phyloP scores from a whole-genome alignment of 2,329 filamentous ascomycete genomes.

The Calycina herbarum region DNA sequence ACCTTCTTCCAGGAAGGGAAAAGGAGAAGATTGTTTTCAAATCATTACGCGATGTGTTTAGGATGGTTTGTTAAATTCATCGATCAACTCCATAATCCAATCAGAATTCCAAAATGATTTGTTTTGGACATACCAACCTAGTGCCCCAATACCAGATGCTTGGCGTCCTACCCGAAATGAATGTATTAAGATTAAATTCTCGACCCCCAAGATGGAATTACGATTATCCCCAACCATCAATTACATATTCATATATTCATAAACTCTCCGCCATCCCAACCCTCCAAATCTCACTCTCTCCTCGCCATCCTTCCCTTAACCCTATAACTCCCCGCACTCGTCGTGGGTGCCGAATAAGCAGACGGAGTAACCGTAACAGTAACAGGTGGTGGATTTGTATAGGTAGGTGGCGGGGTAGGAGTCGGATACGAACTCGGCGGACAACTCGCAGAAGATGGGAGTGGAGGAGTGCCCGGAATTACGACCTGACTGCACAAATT shows the following conservation, averaged over 20 bases:
- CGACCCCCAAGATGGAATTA: not conserved
- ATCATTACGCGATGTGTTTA: not conserved
- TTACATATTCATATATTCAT: not conserved
- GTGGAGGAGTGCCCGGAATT: constrained; percentile 12
- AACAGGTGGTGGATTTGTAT: not conserved
- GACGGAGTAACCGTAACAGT: not conserved
- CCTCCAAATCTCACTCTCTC: not conserved
- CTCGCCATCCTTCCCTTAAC: not conserved
- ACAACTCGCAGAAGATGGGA: constrained; percentile 10
- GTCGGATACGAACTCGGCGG: not conserved
- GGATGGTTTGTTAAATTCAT: not conserved
- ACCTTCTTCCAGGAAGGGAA: not conserved
- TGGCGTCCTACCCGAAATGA: not conserved
- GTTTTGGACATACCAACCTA: not conserved
- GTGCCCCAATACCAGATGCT: not conserved
- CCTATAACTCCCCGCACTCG: not conserved
- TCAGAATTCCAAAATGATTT: not conserved
- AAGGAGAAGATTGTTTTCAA: not conserved
- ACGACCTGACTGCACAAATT: constrained; percentile 15
- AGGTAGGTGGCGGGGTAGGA: not conserved
- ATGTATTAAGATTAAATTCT: constrained; percentile 5
- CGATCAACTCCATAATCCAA: not conserved
- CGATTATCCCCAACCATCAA: not conserved
- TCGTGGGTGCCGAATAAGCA: not conserved
- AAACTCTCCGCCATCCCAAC: not conserved